Base-by-base conservation (phyloP, 2,329 filamentous ascomycete genomes). In the Kalmusia sp. region DNA sequence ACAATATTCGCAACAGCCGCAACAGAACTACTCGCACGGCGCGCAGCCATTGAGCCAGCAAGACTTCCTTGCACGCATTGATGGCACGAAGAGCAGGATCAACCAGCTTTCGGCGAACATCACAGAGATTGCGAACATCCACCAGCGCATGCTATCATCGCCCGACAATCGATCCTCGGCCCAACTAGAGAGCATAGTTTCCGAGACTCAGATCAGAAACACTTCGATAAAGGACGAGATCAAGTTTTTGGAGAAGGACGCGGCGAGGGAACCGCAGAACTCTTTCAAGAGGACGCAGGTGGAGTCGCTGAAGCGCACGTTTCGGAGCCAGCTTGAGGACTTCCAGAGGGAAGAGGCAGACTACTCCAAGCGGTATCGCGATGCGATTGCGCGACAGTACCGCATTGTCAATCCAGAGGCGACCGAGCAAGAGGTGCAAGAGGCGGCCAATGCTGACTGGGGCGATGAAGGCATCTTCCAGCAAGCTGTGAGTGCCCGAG, bases 401-500 rank as follows among this genome's bases (percentile, higher is more conserved):
- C 82, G 86, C 51, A 92, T 93, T 69, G 89, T 92, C 62, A 91
- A 92, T 71, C 90, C 90, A 46, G 87, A 92, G 38, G 91, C 90
- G n/a, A 84, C 83, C 43, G 89, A 92, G 54, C 79, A 83, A 1
- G 88, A 93, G 74, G 87, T 93, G 2, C 78, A 82, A 43, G 79
- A 90, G 71, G 89, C 89, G 3, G 79, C 86, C 21, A 81, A 90
- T 62, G 80, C 85, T 49, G 87, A 92, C 70, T 90, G 89, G 87
- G 86, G 87, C 49, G 84, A 90, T 54, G 88, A 93, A 77, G 88
- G 89, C 66, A 87, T 95, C 50, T 95, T 93, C 79, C 88, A 92
- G 75, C 88, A 87, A 52, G 90, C 90, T 54, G 90, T 93, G 82
- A 74, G 86, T 82, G 47, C 19, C 12, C 14, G 6, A 11, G n/a